Evolutionary conservation across 148 eudicot genomes (phyloP).

Genomic region (Tetragonia tetragonoides): DNA sequence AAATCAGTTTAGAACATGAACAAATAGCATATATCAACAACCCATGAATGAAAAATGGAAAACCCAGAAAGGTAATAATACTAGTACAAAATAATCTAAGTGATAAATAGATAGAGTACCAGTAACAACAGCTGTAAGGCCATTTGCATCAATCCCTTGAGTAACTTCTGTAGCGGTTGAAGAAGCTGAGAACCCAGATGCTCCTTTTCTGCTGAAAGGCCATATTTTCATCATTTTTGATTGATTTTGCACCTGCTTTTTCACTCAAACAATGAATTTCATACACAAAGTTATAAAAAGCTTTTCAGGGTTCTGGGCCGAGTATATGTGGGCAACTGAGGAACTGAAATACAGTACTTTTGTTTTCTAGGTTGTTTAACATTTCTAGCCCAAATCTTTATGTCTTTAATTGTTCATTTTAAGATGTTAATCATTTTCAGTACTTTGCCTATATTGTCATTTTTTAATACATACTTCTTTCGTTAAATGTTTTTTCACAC

Average conservation of each 20-base stretch:
- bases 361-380: no score
- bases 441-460: no score
- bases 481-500: no score
- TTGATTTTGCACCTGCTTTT: not conserved
- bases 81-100: not conserved
- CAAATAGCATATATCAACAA: not conserved
- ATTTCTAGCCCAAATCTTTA: no score
- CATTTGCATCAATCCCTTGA: slow-evolving; percentile 61
- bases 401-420: no score
- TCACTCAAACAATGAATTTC: no score
- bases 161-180: slow-evolving; percentile 83
- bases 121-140: slow-evolving; percentile 82
- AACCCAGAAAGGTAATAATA: not conserved
- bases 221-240: slow-evolving; percentile 51
- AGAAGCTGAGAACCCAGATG: slow-evolving; percentile 77
- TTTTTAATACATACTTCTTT: no score
- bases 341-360: no score
- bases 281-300: no score
- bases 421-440: no score
- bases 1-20: not conserved
- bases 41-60: not conserved
- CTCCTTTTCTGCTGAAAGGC: slow-evolving; percentile 62
- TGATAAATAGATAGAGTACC: slow-evolving; percentile 33
- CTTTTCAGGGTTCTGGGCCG: no score
- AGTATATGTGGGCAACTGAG: no score